phyloP scores from a whole-genome alignment of 257 asterid species.

The Mitragyna speciosa region DNA sequence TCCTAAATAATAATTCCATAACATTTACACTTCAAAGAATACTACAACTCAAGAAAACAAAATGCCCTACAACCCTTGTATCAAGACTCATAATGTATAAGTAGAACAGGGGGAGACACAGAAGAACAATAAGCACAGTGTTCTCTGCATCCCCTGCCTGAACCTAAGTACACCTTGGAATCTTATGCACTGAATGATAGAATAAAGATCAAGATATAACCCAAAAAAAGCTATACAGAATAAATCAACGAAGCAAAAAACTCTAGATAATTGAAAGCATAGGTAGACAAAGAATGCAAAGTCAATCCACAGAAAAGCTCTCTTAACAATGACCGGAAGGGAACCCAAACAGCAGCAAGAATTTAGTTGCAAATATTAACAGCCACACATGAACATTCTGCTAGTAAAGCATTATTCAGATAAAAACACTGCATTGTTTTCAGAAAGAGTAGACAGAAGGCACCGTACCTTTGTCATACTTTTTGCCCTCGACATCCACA shows the following conservation, averaged over 20 bases:
- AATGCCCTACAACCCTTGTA: neutral
- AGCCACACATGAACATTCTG: neutral
- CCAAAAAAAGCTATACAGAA: neutral
- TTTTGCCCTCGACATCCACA: slow-evolving; percentile 50
- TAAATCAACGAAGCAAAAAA: neutral
- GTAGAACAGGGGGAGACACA: neutral
- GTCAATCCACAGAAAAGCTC: neutral
- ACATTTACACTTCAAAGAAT: neutral
- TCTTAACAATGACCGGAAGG: neutral
- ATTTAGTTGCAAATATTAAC: neutral
- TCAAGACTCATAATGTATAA: neutral
- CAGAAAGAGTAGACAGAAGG: neutral
- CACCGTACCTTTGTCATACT: slow-evolving; percentile 63
- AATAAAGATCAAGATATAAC: neutral
- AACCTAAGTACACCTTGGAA: neutral
- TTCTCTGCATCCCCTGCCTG: neutral
- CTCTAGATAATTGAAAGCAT: neutral
- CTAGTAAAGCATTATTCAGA: neutral
- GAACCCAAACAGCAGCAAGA: neutral
- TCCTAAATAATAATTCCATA: neutral
- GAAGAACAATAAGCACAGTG: neutral
- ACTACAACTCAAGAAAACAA: neutral
- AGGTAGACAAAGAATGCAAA: neutral
- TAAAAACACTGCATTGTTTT: neutral
- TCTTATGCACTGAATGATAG: neutral